These are phyloP conservation scores for Cardiospermum halicacabum DNA, from an alignment of 345 rosid genomes.

Conservation along the genomic window DNA sequence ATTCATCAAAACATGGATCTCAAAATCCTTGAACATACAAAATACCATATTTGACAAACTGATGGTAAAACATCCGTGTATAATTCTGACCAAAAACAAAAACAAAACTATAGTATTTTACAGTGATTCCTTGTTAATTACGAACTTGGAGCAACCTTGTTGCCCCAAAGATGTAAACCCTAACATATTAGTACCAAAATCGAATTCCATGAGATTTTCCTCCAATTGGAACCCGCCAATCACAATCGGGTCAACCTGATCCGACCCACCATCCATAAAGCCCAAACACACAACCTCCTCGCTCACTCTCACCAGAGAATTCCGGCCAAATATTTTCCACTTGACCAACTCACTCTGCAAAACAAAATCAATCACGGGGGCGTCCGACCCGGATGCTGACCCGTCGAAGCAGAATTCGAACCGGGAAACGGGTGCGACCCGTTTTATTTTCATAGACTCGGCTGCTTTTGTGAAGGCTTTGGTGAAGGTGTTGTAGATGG, in stretches of 20 bases:
- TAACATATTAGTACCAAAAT: conserved; percentile 53
- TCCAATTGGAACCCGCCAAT: conserved; percentile 78
- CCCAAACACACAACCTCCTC: conserved; percentile 62
- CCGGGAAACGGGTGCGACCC: conserved; percentile 44
- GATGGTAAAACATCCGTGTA: background rate
- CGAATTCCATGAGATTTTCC: conserved; percentile 58
- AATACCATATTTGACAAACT: background rate
- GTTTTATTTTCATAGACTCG: conserved; percentile 29
- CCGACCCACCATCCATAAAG: conserved; percentile 59
- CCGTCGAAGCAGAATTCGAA: conserved; percentile 47
- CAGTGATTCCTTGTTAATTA: background rate
- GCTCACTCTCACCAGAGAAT: conserved; percentile 50
- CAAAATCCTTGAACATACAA: background rate
- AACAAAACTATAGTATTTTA: background rate
- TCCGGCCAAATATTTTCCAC: conserved; percentile 63
- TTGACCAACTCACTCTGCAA: conserved; percentile 90
- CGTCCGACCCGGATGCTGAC: conserved; percentile 1
- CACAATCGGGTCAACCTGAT: conserved; percentile 31
- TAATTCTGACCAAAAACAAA: background rate
- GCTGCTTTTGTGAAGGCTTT: conserved; percentile 48
- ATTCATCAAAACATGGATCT: background rate
- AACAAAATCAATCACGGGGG: conserved; percentile 58
- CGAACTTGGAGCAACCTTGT: conserved; percentile 25
- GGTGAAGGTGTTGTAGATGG: conserved; percentile 37
- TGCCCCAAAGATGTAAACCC: conserved; percentile 46